Evolutionary conservation across 2,329 filamentous ascomycete species (phyloP), one percentile per base, ranked within the genome.

Genomic region (Neophaeococcomyces mojaviensis): DNA sequence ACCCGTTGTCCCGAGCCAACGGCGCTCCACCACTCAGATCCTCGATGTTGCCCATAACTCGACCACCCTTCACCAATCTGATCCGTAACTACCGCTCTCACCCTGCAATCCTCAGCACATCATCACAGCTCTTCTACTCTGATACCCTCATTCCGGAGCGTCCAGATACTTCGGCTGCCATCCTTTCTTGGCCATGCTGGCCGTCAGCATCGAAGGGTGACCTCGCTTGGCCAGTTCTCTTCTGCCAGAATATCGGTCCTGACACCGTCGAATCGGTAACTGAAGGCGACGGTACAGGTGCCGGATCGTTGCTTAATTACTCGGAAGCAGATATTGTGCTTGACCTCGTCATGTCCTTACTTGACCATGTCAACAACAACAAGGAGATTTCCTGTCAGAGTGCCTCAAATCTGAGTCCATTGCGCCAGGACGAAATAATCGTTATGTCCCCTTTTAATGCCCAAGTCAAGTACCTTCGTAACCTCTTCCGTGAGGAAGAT

Each of bases 11-110:
- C 5, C 63, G 68, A 43, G 49, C 44, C 16, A 44, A 53, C 38
- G 47, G 46, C 18, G 46, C 50, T 15, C 56, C 51, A 34, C 49
- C 44, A 33, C 33, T 49, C 15, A 56, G 41, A 16, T 56, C 54
- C 37, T 43, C 46, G 7, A 65, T 67, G 61, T 55, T 67, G 3
- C 68, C 67, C 30, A 66, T 70, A 20, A 54, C 59, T 22, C 62
- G 63, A 20, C 65, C 69, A n/a, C 61, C 68, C 1, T 72, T 72
- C 51, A 58, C 63, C 28, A 68, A 71, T 40, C 58, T 72, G 1
- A 63, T 65, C 13, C 62, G 68, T 22, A 71, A 72, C 53, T 72
- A 72, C 54, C 66, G 69, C 44, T 71, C 68, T 31, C 69, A 72
- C 45, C 64, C 66, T 4, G 61, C 68, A 19, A 71, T 72, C 45